Evolutionary conservation across 2,329 filamentous ascomycete species (phyloP), one percentile per base, ranked within the genome.

Genomic region (Phialocephala subalpina): DNA sequence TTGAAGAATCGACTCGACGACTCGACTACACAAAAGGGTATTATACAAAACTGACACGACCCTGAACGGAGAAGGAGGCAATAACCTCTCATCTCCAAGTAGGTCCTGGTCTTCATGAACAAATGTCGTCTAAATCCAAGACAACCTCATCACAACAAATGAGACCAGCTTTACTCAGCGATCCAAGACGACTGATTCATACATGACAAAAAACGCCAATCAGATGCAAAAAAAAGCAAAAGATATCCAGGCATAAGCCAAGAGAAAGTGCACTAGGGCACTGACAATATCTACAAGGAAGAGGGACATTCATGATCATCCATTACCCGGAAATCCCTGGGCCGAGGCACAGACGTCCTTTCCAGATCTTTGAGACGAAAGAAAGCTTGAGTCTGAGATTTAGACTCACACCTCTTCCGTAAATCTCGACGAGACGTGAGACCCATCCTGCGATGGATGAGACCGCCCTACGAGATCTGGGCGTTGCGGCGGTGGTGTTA

Each of bases 361-460:
- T 4, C 3, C 18, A 22, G 3, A 58, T 63, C 42, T 59, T 60
- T 64, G 62, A 67, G 62, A 68, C 66, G 66, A 68, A 57, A 65
- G 49, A 47, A 25, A 25, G 67, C 60, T 67, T 70, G 64, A n/a
- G n/a, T n/a, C n/a, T n/a, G n/a, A n/a, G n/a, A 70, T 70, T 76
- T 69, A 77, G 61, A 82, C 73, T 82, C 18, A 42, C 12, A 53
- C 25, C 49, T 53, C 80, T 76, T 83, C 81, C 45, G 80, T 82
- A 68, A 53, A 53, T 53, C 49, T 63, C 77, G 77, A 45, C 4
- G 81, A 82, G 57, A 79, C 76, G 72, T 81, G 77, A 29, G 80
- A 82, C 42, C 80, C 80, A 70, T 82, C 81, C 63, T 79, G 77
- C 4, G 80, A 82, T 29, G 78, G 79, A 66, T 79, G 78, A 63